These are phyloP conservation scores for Kodamaea laetipori DNA, from an alignment of 805 yeast genomes.

Conservation along the genomic window DNA sequence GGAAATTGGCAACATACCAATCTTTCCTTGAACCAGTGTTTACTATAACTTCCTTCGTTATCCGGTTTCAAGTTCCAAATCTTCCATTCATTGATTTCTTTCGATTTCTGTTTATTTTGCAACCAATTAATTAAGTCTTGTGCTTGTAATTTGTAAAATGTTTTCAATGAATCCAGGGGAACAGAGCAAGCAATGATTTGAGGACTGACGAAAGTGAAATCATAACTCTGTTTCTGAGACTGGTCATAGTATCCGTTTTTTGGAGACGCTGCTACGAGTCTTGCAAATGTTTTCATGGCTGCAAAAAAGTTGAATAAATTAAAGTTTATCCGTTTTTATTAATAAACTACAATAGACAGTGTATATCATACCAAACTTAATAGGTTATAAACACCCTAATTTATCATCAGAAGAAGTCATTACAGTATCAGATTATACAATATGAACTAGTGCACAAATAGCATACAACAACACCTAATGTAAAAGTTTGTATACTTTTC, in stretches of 20 bases:
- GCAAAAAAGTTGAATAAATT: too few species aligned
- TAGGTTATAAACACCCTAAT: too few species aligned
- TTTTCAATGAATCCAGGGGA: slow-evolving; percentile 55
- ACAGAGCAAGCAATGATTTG: slow-evolving; percentile 73
- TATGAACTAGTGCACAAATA: too few species aligned
- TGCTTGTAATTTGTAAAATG: slow-evolving; percentile 55
- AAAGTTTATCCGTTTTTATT: too few species aligned
- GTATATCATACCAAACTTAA: too few species aligned
- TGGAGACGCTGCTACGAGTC: slow-evolving; percentile 22
- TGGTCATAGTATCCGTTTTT: slow-evolving; percentile 23
- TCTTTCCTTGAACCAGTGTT: slow-evolving; percentile 36
- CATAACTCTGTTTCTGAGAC: slow-evolving; percentile 43
- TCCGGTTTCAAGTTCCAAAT: slow-evolving; percentile 66
- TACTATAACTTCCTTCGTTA: slow-evolving; percentile 48
- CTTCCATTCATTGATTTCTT: slow-evolving; percentile 53
- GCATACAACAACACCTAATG: too few species aligned
- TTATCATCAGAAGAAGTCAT: too few species aligned
- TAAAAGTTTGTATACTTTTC: too few species aligned
- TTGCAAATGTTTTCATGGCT: slow-evolving; percentile 2
- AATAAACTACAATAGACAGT: too few species aligned
- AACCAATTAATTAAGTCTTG: slow-evolving; percentile 47
- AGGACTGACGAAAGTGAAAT: slow-evolving; percentile 66
- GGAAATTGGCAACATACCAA: slow-evolving; percentile 58
- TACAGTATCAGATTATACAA: too few species aligned
- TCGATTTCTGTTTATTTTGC: slow-evolving; percentile 43